These are phyloP conservation scores for Apophysomyces ossiformis DNA, from an alignment of 371 early-diverging fungal genomes.

Conservation along the genomic window DNA sequence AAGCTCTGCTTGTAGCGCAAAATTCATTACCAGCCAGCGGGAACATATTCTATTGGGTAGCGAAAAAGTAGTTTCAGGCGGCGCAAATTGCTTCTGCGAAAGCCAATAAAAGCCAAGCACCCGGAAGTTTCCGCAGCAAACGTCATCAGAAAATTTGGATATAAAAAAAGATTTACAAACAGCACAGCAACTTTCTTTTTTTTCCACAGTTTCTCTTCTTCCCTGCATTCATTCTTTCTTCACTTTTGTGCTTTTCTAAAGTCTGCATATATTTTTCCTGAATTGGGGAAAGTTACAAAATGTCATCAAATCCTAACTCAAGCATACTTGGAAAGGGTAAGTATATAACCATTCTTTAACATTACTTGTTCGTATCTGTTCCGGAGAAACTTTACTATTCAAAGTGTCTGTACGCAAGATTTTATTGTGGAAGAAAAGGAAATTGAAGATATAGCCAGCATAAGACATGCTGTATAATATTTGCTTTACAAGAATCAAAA, in stretches of 20 bases:
- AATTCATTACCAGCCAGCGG: background rate
- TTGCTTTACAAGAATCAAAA: background rate
- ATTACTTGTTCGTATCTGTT: background rate
- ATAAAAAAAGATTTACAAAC: background rate
- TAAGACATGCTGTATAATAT: background rate
- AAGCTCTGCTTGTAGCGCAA: background rate
- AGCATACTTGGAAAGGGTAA: background rate
- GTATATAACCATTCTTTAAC: no score
- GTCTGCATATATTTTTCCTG: slow-evolving; percentile 6
- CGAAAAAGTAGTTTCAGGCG: no score
- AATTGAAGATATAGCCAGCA: background rate
- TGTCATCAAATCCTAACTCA: slow-evolving; percentile 9
- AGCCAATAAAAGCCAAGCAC: no score
- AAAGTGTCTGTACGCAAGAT: background rate
- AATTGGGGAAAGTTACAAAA: slow-evolving; percentile 1
- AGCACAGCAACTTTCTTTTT: background rate
- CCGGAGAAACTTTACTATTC: background rate
- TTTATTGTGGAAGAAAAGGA: no score
- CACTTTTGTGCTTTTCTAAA: background rate
- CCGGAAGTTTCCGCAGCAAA: background rate
- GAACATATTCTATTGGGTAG: no score
- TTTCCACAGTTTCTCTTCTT: background rate
- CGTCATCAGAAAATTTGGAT: background rate
- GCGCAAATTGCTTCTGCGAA: no score
- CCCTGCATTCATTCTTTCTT: background rate